Evolutionary conservation across 345 rosid genomes (phyloP).

Genomic region (Orychophragmus violaceus): DNA sequence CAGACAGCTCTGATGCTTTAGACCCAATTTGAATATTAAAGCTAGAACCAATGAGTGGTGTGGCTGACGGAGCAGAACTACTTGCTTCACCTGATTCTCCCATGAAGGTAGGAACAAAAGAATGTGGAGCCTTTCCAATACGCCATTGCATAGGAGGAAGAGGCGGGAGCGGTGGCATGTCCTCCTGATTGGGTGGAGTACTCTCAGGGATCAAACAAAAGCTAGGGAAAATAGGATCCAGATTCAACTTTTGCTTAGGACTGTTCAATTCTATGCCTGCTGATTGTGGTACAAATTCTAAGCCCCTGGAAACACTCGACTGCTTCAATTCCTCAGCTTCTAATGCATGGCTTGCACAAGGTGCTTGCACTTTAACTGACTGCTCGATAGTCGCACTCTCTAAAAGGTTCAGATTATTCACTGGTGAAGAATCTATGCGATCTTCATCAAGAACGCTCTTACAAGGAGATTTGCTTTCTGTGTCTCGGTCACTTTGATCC

Average conservation of each 20-base stretch:
- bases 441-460: constrained; percentile 22
- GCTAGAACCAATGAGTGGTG: constrained; percentile 28
- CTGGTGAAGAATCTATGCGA: constrained; percentile 22
- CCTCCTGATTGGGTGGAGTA: constrained; percentile 39
- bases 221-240: constrained; percentile 34
- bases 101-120: constrained; percentile 31
- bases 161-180: constrained; percentile 83
- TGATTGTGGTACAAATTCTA: constrained; percentile 23
- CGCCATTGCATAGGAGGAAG: constrained; percentile 93
- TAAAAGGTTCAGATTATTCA: constrained; percentile 19
- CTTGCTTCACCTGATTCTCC: constrained; percentile 32
- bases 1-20: constrained; percentile 13
- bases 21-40: constrained; percentile 30
- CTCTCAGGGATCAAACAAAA: constrained; percentile 37
- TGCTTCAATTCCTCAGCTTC: constrained; percentile 33
- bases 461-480: constrained; percentile 29
- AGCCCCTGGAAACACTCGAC: constrained; percentile 24
- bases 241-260: constrained; percentile 28
- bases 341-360: constrained; percentile 21
- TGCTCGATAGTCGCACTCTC: constrained; percentile 34
- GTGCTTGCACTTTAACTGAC: constrained; percentile 30
- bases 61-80: constrained; percentile 25
- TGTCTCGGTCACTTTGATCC: constrained; percentile 26
- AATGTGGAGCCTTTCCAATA: constrained; percentile 50
- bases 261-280: constrained; percentile 21